A percentile compares a stretch with the other conserved stretches of the same genome.
phyloP scores from a whole-genome alignment of 2,329 filamentous ascomycete species.

The Exophiala bonariae region DNA sequence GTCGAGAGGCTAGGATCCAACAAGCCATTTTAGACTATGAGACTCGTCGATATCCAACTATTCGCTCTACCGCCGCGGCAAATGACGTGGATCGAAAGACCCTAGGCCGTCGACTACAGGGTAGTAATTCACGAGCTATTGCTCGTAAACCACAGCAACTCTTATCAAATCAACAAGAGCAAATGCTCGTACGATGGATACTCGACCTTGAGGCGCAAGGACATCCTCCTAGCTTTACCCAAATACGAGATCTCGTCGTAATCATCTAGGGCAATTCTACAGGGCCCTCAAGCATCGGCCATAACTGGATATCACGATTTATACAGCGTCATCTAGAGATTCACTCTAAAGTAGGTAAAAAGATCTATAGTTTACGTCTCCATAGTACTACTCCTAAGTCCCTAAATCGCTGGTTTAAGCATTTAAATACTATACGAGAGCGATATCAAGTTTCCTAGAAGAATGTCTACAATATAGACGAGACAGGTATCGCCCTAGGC shows the following conservation, averaged over 20 bases:
- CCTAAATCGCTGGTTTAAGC: slow-evolving; percentile 4
- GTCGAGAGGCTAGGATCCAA: slow-evolving; percentile 5
- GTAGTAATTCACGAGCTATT: background rate
- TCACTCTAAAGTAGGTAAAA: slow-evolving; percentile 19
- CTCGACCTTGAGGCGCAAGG: slow-evolving; percentile 11
- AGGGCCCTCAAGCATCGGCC: slow-evolving; percentile 3
- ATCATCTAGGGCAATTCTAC: background rate
- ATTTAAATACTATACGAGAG: background rate
- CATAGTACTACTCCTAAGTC: slow-evolving; percentile 21
- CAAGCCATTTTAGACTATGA: background rate
- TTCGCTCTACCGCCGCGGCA: slow-evolving; percentile 5
- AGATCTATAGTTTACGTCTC: slow-evolving; percentile 21
- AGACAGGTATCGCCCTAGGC: slow-evolving; percentile 16
- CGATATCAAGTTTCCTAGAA: slow-evolving; percentile 15
- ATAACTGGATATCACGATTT: slow-evolving; percentile 25
- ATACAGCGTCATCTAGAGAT: slow-evolving; percentile 25
- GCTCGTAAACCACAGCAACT: slow-evolving; percentile 8
- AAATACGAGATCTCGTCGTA: slow-evolving; percentile 6
- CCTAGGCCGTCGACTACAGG: background rate
- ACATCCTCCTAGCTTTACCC: slow-evolving; percentile 7
- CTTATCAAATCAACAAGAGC: slow-evolving; percentile 10
- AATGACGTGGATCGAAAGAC: slow-evolving; percentile 6
- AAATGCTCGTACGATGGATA: slow-evolving; percentile 13
- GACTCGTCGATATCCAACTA: background rate
- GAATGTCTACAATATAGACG: slow-evolving; percentile 26